Base-by-base conservation (phyloP, 2,329 filamentous ascomycete genomes). In the Lojkania enalia region DNA sequence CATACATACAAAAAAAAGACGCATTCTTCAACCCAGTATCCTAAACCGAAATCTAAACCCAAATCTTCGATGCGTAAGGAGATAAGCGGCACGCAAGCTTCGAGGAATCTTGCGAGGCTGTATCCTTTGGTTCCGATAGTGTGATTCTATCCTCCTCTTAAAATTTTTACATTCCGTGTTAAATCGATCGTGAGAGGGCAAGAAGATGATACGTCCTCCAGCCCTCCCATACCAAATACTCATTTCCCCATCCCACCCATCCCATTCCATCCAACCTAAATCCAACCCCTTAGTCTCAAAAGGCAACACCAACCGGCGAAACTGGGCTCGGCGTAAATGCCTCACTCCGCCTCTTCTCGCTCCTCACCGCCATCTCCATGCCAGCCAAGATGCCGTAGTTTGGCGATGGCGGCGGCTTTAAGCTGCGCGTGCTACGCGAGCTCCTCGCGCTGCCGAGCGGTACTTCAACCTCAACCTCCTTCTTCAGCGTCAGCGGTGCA, bases 251-350 rank as follows among this genome's bases (percentile, higher is more conserved):
- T 11, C 14, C 18, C 25, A 16, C 5, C 16, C 15, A 4, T 23
- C n/a, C 14, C 20, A 20, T n/a, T 18, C 29, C 13, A 4, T 18
- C n/a, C 18, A 13, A n/a, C 35, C 16, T 39, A 11, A 19, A 29
- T 11, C 7, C 5, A 6, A 30, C 37, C 20, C 15, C 30, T 18
- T 36, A 2, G 12, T 36, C 7, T 20, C 15, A 70, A 43, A 68
- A 69, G 2, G 66, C 66, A n/a, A 70, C 56, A 16, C 66, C 66
- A 19, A 68, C 66, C 0, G 58, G 30, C 14, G 59, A 5, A 42
- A 43, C 1, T 20, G n/a, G 57, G 52, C 23, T 27, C 16, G 11
- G 14, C 7, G 39, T 44, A 18, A 23, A 3, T 11, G 12, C 21
- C 18, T 19, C 27, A 25, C 44, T 46, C 27, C 51, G 46, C 18